Base-by-base conservation (phyloP, 1,284 basidiomycete species). In the Marasmius tenuissimus region DNA sequence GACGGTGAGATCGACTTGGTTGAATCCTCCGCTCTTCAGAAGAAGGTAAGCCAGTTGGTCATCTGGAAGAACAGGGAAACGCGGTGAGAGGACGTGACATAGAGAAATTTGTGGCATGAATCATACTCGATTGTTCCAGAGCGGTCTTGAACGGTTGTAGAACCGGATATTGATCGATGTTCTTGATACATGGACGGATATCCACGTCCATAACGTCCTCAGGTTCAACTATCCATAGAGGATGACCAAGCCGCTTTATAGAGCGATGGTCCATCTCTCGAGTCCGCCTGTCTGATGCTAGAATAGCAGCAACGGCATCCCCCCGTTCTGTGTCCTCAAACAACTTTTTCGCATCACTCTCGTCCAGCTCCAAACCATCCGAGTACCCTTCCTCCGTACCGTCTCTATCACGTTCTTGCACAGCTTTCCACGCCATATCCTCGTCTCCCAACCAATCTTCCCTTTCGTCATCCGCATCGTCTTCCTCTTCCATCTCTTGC, bases 21-120 rank as follows among this genome's bases (percentile, higher is more conserved):
- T 64, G 56, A 83, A 69, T 37, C 73, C 64, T 54, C 81, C 78
- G 53, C 75, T 74, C 40, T 76, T 70, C 5, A 88, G 68, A n/a
- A 84, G 61, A 22, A 79, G 63, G 8, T 70, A 67, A n/a, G 80
- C 69, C 54, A 73, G 75, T 10, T 62, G 50, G 33, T 70, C 59
- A 63, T 84, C 86, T 88, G 50, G 49, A 57, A 35, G 33, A 48
- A 22, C 11, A 8, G 35, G 27, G 62, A 50, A 53, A 40, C 62
- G 48, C 48, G 35, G 52, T 12, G 27, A 59, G 16, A 27, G 20
- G 33, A 20, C 18, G 33, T 11, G 10, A 37, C 16, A 7, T 51
- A 42, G 59, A 6, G 48, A 20, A 60, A 69, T 49, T 2, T 6
- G 18, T 18, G 48, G 18, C 2, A 49, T 20, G 34, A 9, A 16